Evolutionary conservation across 768 basidiomycete genomes (phyloP).

Genomic region (Myochromella boudieri): DNA sequence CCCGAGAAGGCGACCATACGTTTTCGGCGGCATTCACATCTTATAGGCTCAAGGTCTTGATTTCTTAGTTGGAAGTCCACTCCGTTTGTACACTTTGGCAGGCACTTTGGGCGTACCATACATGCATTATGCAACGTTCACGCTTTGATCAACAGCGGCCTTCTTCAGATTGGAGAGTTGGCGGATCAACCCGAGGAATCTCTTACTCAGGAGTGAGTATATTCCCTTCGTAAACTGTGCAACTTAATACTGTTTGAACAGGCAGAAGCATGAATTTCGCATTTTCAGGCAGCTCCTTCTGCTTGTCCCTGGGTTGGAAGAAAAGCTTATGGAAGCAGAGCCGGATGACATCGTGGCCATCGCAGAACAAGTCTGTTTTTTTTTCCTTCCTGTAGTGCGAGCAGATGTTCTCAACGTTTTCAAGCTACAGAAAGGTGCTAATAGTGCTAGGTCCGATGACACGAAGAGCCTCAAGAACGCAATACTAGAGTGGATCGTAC

Average conservation of each 20-base stretch:
- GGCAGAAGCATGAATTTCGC: not conserved
- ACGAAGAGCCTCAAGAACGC: conserved; percentile 1
- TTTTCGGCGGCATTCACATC: not conserved
- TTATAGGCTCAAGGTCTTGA: not conserved
- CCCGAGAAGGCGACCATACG: not conserved
- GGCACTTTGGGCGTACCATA: conserved; percentile 7
- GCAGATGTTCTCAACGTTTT: not conserved
- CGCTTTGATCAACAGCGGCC: not conserved
- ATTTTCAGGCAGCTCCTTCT: not conserved
- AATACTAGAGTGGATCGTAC: not conserved
- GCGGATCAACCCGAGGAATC: not conserved
- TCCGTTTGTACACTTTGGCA: conserved; percentile 4
- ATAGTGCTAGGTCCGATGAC: too few species aligned
- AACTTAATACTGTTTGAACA: not conserved
- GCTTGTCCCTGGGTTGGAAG: conserved; percentile 1
- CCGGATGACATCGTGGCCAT: not conserved
- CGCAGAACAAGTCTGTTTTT: not conserved
- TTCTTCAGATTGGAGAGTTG: not conserved
- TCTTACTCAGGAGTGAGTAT: not conserved
- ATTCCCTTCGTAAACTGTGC: not conserved
- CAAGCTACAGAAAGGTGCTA: not conserved
- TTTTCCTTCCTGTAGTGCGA: not conserved
- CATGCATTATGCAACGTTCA: conserved; percentile 5
- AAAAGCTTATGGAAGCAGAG: not conserved
- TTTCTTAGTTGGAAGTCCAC: not conserved